These are phyloP conservation scores for Macaranga tanarius DNA, from an alignment of 441 rosid species.

Conservation along the genomic window DNA sequence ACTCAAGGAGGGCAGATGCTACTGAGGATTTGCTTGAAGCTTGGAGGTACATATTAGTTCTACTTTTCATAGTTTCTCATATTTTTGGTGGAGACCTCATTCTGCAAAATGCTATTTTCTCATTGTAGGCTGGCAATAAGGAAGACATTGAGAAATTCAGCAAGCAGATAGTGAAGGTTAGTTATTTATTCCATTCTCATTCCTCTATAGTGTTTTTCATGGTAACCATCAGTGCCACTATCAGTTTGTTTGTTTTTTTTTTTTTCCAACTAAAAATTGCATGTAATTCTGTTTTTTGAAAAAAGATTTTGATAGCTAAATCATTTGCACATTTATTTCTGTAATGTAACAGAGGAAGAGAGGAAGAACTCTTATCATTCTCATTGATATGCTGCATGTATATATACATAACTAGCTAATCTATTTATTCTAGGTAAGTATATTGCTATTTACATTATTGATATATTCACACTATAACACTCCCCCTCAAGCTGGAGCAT, in stretches of 20 bases:
- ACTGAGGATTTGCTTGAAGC: slow-evolving; percentile 71
- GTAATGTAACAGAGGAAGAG: slow-evolving; percentile 88
- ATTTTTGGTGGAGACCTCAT: slow-evolving; percentile 3
- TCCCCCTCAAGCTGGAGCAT: too few species aligned
- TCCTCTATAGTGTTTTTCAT: slow-evolving; percentile 3
- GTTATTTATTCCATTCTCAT: slow-evolving; percentile 10
- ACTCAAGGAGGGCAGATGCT: slow-evolving; percentile 88
- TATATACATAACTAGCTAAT: too few species aligned
- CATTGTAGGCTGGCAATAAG: slow-evolving; percentile 66
- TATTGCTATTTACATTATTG: too few species aligned
- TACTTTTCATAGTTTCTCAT: background rate
- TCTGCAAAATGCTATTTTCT: background rate
- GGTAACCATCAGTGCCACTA: background rate
- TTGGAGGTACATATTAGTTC: slow-evolving; percentile 45
- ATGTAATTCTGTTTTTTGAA: background rate
- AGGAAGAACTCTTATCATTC: too few species aligned
- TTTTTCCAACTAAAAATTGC: slow-evolving; percentile 6
- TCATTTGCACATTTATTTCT: slow-evolving; percentile 25
- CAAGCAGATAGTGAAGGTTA: slow-evolving; percentile 90
- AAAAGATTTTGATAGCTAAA: background rate
- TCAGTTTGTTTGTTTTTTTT: too few species aligned
- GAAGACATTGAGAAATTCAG: slow-evolving; percentile 96
- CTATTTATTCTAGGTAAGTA: too few species aligned
- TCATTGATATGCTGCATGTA: too few species aligned
- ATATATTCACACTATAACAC: too few species aligned